Base-by-base conservation (phyloP, 177 flowering plant genomes). In the Vitis hybrid region DNA sequence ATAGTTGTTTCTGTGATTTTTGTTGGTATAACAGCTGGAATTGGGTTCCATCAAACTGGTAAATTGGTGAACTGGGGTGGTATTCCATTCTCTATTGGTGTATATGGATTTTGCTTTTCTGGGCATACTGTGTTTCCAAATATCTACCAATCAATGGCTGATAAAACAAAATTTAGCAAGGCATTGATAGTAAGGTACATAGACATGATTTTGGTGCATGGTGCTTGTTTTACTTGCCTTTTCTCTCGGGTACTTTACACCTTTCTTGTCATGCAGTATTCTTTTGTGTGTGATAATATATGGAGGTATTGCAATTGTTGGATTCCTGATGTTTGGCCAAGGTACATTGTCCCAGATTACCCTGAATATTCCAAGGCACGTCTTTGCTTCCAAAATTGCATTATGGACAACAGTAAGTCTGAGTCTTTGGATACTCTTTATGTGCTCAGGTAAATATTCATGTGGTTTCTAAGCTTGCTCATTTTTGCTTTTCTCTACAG, bases 121-220 rank as follows among this genome's bases (percentile, higher is more conserved):
- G 98, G 97, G 47, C 98, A 95, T 75, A 78, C 99, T 3, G 97
- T 90, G 52, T 89, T 92, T 75, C 98, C 98, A 44, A 95, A 95
- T 73, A 92, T 95, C 19, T 95, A 95, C 71, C 95, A 88, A 61
- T 93, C 97, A 14, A 95, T 95, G 99, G 87, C 97, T 54, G 92
- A 93, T 75, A 86, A 86, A 76, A 79, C 72, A 24, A 72, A 87
- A 75, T 95, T 87, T 68, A 88, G 65, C 70, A 81, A 79, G 70
- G 99, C 97, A 65, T 13, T 89, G 50, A 71, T 87, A 33, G 69
- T 81, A 75, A 78, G 94, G 98, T 95, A 86, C 15, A 77, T 3
- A 44, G 55, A 64, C 24, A 4, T 68, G 64, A 3, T 53, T 49
- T 44, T 67, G 31, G 20, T 14, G 9, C 54, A 8, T 11, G 47